Evolutionary conservation across 2,329 filamentous ascomycete species (phyloP).

Genomic region (Tolypocladium amazonense): DNA sequence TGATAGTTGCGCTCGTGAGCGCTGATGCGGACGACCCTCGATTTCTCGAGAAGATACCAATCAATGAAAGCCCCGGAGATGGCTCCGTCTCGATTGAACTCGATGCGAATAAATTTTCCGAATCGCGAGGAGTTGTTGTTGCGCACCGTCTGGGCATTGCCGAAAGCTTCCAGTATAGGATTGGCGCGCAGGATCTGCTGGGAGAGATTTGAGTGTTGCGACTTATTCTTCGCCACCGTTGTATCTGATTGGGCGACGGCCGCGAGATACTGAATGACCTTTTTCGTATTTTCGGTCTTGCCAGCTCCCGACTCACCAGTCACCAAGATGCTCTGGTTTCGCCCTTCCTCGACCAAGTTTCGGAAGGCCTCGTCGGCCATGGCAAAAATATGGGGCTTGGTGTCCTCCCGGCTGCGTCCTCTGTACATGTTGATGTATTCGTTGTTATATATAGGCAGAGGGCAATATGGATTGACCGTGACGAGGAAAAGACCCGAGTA

Average conservation of each 20-base stretch:
- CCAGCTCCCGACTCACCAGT: slow-evolving; percentile 96
- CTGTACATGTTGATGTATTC: slow-evolving; percentile 99
- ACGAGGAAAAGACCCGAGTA: slow-evolving; percentile 96
- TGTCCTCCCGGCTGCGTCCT: slow-evolving; percentile 82
- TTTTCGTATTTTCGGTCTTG: slow-evolving; percentile 99
- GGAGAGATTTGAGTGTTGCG: slow-evolving; percentile 70
- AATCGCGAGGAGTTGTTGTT: slow-evolving; percentile 99
- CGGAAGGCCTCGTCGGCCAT: slow-evolving; percentile 96
- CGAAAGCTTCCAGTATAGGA: slow-evolving; percentile 94
- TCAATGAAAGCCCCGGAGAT: slow-evolving; percentile 96
- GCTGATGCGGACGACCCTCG: slow-evolving; percentile 86
- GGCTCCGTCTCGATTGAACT: slow-evolving; percentile 77
- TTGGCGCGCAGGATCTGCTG: slow-evolving; percentile 95
- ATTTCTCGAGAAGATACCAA: slow-evolving; percentile 97
- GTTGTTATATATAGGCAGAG: slow-evolving; percentile 87
- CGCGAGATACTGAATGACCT: slow-evolving; percentile 96
- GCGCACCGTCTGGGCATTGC: slow-evolving; percentile 92
- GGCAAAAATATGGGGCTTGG: slow-evolving; percentile 92
- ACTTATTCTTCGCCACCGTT: slow-evolving; percentile 45
- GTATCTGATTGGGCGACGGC: slow-evolving; percentile 83
- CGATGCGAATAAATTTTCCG: slow-evolving; percentile 96
- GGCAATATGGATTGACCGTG: slow-evolving; percentile 93
- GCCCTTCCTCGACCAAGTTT: slow-evolving; percentile 86
- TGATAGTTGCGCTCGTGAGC: slow-evolving; percentile 90
- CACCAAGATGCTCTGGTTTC: slow-evolving; percentile 95